Evolutionary conservation across 139 green algal genomes (phyloP).

Genomic region (Tetraselmis striata): DNA sequence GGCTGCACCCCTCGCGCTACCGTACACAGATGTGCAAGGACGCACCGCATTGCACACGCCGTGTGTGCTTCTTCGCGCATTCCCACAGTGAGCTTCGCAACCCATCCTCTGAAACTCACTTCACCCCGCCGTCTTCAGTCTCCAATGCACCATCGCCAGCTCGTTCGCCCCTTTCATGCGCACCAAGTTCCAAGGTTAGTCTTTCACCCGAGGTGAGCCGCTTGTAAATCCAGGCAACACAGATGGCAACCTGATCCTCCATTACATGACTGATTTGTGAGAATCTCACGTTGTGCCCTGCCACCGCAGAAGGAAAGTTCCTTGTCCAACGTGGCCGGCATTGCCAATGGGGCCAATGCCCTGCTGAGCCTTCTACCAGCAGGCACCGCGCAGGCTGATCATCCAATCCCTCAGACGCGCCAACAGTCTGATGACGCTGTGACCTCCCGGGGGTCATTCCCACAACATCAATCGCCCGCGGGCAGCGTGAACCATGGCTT

Average conservation of each 20-base stretch:
- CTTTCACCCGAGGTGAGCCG: background rate
- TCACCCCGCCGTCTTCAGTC: background rate
- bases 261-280: background rate
- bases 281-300: background rate
- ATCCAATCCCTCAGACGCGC: no score
- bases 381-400: background rate
- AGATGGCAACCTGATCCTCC: background rate
- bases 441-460: background rate
- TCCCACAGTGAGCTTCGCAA: background rate
- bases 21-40: slow-evolving; percentile 55
- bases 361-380: background rate
- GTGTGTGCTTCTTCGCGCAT: background rate
- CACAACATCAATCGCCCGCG: no score
- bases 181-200: background rate
- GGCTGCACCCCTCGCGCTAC: slow-evolving; percentile 91
- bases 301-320: background rate
- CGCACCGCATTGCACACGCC: background rate
- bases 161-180: background rate
- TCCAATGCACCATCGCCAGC: background rate
- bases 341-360: background rate
- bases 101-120: background rate
- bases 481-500: background rate
- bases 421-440: background rate
- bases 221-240: background rate
- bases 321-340: background rate